These are phyloP conservation scores for Backusella luteola DNA, from an alignment of 192 early-diverging fungal genomes.

Conservation along the genomic window DNA sequence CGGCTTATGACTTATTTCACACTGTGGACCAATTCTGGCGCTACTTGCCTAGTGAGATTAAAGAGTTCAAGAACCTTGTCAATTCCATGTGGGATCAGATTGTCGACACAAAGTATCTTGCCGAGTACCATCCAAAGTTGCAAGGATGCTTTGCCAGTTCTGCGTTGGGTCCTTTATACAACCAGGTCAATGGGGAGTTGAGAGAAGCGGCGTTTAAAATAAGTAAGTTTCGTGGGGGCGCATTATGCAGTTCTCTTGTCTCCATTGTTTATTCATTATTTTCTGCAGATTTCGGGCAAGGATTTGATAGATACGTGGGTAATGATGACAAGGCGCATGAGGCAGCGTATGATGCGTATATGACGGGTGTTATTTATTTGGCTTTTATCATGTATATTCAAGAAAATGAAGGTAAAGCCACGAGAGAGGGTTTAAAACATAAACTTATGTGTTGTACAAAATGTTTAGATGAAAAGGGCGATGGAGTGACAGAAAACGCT, in stretches of 20 bases:
- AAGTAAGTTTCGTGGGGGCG: constrained; percentile 28
- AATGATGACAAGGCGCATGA: constrained; percentile 65
- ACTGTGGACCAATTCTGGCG: constrained; percentile 73
- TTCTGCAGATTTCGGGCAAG: constrained; percentile 45
- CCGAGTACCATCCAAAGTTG: constrained; percentile 44
- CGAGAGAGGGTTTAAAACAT: no score
- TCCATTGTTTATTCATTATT: neutral
- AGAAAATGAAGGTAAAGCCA: constrained; percentile 34
- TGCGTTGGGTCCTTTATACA: constrained; percentile 19
- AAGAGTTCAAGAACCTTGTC: constrained; percentile 64
- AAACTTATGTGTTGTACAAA: neutral
- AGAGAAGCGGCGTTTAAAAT: constrained; percentile 44
- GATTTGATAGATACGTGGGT: constrained; percentile 45
- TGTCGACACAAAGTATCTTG: constrained; percentile 80
- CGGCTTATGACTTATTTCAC: constrained; percentile 85
- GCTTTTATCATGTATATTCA: constrained; percentile 56
- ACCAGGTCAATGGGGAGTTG: constrained; percentile 19
- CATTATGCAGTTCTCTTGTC: no score
- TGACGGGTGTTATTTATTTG: constrained; percentile 81
- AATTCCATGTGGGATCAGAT: constrained; percentile 65
- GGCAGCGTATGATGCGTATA: constrained; percentile 91
- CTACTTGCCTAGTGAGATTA: constrained; percentile 62
- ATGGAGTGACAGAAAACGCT: neutral
- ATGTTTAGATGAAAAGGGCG: neutral
- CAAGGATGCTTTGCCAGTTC: constrained; percentile 35